Evolutionary conservation across 345 rosid species (phyloP).

Genomic region (Raphanus raphanistrum): DNA sequence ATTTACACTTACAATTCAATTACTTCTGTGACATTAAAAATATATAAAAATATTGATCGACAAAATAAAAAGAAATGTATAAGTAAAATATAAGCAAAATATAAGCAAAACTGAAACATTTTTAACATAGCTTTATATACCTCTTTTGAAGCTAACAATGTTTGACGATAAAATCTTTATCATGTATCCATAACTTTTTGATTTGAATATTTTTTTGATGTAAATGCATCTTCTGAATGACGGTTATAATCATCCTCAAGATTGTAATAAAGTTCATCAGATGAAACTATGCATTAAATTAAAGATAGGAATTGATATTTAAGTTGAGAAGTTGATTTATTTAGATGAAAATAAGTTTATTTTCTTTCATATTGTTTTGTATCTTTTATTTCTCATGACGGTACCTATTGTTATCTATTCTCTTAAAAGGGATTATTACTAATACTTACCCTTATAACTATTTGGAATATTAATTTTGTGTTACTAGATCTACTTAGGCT

Average conservation of each 20-base stretch:
- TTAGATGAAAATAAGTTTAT: not conserved
- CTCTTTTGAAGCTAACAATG: no score
- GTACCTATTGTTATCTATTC: not conserved
- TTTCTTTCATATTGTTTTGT: not conserved
- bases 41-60: no score
- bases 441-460: no score
- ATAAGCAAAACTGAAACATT: not conserved
- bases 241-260: not conserved
- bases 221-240: not conserved
- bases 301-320: no score
- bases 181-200: not conserved
- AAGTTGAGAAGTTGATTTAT: not conserved
- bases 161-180: no score
- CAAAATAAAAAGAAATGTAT: not conserved
- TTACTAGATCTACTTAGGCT: no score
- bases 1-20: no score
- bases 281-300: not conserved
- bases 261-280: not conserved
- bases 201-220: not conserved
- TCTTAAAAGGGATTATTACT: no score
- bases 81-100: no score
- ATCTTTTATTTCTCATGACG: not conserved
- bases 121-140: not conserved
- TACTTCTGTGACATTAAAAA: no score
- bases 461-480: no score